phyloP scores from a whole-genome alignment of 768 basidiomycete genomes.

The Chalciporus chontae region DNA sequence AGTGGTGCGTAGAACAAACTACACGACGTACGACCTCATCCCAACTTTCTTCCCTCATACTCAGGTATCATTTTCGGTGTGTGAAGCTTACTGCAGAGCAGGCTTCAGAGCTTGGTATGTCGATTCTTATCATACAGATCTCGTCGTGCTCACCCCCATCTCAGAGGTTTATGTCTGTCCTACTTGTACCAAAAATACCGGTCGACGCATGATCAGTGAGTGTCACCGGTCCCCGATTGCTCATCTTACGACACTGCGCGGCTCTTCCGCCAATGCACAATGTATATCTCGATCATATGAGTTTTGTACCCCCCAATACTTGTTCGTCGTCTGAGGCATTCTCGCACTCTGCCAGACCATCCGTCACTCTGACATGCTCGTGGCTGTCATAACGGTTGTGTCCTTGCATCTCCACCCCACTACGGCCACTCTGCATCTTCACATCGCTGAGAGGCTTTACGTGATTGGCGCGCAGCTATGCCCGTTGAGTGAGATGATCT shows the following conservation, averaged over 20 bases:
- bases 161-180: slow-evolving; percentile 60
- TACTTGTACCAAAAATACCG: slow-evolving; percentile 56
- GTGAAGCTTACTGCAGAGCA: slow-evolving; percentile 57
- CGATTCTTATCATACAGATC: not conserved
- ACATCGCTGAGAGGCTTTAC: slow-evolving; percentile 32
- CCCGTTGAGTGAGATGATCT: slow-evolving; percentile 36
- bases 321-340: slow-evolving; percentile 34
- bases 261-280: slow-evolving; percentile 25
- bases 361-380: slow-evolving; percentile 25
- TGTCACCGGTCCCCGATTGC: slow-evolving; percentile 38
- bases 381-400: slow-evolving; percentile 33
- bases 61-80: slow-evolving; percentile 84
- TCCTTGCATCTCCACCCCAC: slow-evolving; percentile 26
- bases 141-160: slow-evolving; percentile 13
- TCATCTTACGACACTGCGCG: slow-evolving; percentile 27
- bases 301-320: slow-evolving; percentile 34
- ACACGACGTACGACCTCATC: not conserved
- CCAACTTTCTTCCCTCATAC: slow-evolving; percentile 1
- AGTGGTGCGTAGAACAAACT: slow-evolving; percentile 51
- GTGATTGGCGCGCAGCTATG: slow-evolving; percentile 34
- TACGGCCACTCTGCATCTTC: slow-evolving; percentile 25
- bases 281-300: slow-evolving; percentile 35
- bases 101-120: slow-evolving; percentile 79
- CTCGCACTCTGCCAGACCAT: slow-evolving; percentile 33
- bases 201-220: slow-evolving; percentile 75